Conservation (phyloP, 1,284 basidiomycete species). For the Anthracocystis walkeri region DNA sequence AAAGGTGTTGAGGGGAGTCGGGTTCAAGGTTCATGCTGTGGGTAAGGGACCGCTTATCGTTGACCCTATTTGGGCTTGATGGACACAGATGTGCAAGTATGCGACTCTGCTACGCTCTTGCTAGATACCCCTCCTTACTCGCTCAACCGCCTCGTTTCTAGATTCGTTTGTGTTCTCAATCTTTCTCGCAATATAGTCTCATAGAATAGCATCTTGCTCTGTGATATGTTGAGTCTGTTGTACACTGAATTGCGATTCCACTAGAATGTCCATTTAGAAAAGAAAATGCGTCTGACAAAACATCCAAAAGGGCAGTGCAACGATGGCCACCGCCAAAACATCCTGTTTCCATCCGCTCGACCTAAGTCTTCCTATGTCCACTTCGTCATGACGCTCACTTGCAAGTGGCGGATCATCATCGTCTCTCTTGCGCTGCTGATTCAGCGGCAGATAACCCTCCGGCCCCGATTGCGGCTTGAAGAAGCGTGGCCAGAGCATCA, state of each 20-base stretch:
- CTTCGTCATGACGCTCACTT: background rate
- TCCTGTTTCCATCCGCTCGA: conserved; percentile 23
- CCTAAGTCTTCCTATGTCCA: background rate
- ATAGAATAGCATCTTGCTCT: background rate
- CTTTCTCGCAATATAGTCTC: background rate
- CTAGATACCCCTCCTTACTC: conserved; percentile 17
- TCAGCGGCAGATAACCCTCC: conserved; percentile 23
- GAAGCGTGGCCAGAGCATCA: conserved; percentile 25
- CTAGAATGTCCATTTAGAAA: conserved; percentile 20
- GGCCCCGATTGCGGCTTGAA: background rate
- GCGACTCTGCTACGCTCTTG: background rate
- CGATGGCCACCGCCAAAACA: conserved; percentile 32
- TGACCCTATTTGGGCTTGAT: conserved; percentile 64
- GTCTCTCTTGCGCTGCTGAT: conserved; percentile 26
- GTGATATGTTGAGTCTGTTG: background rate
- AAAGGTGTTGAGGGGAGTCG: conserved; percentile 82
- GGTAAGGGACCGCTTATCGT: conserved; percentile 68
- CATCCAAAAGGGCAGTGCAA: conserved; percentile 50
- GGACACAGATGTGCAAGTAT: background rate
- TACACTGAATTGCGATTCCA: background rate
- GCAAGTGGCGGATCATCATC: conserved; percentile 23
- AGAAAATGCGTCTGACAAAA: conserved; percentile 45
- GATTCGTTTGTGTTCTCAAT: background rate
- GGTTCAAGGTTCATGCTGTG: conserved; percentile 82
- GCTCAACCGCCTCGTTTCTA: background rate